phyloP scores from a whole-genome alignment of 345 rosid genomes.

The Streptanthus diversifolius region DNA sequence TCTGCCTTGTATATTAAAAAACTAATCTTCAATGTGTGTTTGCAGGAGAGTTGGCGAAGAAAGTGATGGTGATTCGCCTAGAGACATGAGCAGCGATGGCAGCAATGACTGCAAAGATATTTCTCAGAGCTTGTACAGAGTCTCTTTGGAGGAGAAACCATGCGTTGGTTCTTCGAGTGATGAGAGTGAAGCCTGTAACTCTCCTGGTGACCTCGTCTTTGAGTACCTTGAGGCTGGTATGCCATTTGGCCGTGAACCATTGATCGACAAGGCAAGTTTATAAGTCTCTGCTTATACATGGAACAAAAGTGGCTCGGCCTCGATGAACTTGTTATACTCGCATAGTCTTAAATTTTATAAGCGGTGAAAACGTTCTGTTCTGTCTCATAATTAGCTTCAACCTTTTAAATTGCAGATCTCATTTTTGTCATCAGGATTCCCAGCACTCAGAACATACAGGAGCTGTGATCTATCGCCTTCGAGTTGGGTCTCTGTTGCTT shows the following conservation, averaged over 20 bases:
- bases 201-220: conserved; percentile 55
- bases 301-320: background rate
- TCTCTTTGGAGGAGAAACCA: conserved; percentile 49
- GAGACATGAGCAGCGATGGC: conserved; percentile 53
- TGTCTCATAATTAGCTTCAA: background rate
- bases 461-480: conserved; percentile 76
- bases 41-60: conserved; percentile 44
- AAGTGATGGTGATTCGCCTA: conserved; percentile 54
- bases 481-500: conserved; percentile 88
- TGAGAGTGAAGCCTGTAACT: conserved; percentile 50
- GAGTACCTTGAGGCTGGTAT: conserved; percentile 66
- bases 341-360: background rate
- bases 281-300: background rate
- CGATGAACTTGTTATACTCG: background rate
- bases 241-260: conserved; percentile 81
- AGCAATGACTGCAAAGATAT: conserved; percentile 46
- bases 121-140: conserved; percentile 44
- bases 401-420: conserved; percentile 42
- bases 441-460: conserved; percentile 52
- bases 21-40: conserved; percentile 1
- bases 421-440: conserved; percentile 51
- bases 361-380: background rate
- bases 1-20: background rate
- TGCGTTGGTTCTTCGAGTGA: conserved; percentile 57
- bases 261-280: conserved; percentile 67